phyloP scores from a whole-genome alignment of 805 yeast genomes.

The Sporopachydermia lactativora region DNA sequence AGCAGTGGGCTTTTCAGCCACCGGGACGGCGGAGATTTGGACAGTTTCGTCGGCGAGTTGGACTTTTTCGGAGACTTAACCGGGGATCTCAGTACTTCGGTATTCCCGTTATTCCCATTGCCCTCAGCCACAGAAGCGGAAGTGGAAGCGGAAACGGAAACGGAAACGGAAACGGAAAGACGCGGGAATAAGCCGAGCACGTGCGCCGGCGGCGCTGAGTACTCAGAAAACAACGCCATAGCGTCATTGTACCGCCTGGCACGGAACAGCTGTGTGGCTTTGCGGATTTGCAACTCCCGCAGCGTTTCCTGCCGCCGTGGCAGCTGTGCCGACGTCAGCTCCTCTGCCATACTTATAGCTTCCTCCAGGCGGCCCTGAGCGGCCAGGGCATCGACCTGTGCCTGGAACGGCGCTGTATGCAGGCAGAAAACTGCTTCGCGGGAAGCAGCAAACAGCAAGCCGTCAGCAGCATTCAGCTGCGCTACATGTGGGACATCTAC shows the following conservation, averaged over 20 bases:
- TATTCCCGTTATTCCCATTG: no score
- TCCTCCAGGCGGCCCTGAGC: conserved; percentile 21
- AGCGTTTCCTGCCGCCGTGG: conserved; percentile 21
- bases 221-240: conserved; percentile 32
- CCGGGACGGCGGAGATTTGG: background rate
- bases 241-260: conserved; percentile 22
- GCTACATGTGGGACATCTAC: conserved; percentile 16
- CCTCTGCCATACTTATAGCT: conserved; percentile 29
- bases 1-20: background rate
- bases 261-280: conserved; percentile 22
- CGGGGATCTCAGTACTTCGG: no score
- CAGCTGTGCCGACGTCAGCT: conserved; percentile 16
- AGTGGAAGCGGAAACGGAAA: no score
- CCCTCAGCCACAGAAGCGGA: no score
- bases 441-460: conserved; percentile 19
- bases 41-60: background rate
- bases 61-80: background rate
- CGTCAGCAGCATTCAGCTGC: conserved; percentile 12
- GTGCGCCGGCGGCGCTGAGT: conserved; percentile 43
- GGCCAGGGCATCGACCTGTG: conserved; percentile 22
- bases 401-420: conserved; percentile 16
- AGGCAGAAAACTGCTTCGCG: conserved; percentile 16
- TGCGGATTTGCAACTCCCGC: conserved; percentile 29
- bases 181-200: conserved; percentile 39
- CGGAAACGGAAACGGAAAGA: no score